Base-by-base conservation (phyloP, 176 grass and related monocot species). In the Canna indica region DNA sequence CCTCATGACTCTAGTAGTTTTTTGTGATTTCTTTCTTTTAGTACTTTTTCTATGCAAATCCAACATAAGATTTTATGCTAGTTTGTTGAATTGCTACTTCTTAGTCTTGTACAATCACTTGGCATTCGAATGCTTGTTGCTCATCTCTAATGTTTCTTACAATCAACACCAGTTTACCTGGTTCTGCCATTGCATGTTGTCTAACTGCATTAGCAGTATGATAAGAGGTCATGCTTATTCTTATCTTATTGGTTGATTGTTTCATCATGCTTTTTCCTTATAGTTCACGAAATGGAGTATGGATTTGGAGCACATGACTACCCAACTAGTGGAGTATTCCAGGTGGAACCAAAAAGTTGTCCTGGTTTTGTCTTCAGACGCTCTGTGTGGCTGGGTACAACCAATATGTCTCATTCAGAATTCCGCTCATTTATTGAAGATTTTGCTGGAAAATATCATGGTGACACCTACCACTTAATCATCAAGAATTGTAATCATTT, bases 401-500 rank as follows among this genome's bases (percentile, higher is more conserved):
- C 85, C 32, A 64, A 77, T 20, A 75, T 95, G 83, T 85, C 88
- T 11, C 67, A 35, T 32, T 71, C 78, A 82, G 91, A 95, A 61
- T 86, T 95, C 69, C 83, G 74, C 32, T 73, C 59, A 2, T 95
- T 91, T 80, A 72, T 91, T 56, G 72, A 88, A 79, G 77, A 77
- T 71, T 63, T 95, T 7, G 38, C 91, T 36, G 83, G 65, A 45
- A 86, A 83, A 65, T 95, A 95, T 74, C 77, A 88, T 53, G 91
- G 88, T 1, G 80, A 95, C 57, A 35, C 71, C 2, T 91, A 95
- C 28, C 72, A 95, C 78, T 82, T 95, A 73, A 82, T 95, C 73
- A 76, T 75, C 60, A 95, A 90, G 77, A 95, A 90, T 41, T 90
- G 87, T 83, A 95, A 95, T 78, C 80, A 90, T 80, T 95, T 91